Evolutionary conservation across 1,284 basidiomycete species (phyloP).

Genomic region (Ceratobasidium sp.): DNA sequence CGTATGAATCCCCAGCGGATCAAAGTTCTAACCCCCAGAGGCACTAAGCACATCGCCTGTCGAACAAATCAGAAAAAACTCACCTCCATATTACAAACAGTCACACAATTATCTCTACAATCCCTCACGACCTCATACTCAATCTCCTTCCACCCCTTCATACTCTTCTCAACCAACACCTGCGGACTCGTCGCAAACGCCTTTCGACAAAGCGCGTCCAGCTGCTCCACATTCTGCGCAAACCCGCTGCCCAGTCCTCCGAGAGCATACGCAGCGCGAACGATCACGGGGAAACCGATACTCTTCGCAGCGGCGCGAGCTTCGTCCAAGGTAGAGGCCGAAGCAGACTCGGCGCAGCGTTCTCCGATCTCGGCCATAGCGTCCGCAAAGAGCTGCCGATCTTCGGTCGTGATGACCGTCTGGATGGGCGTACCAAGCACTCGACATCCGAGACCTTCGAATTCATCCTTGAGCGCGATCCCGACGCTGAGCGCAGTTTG

Average conservation of each 20-base stretch:
- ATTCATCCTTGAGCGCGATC: conserved; percentile 97
- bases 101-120: conserved; percentile 97
- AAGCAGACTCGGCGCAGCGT: conserved; percentile 90
- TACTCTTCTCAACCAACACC: conserved; percentile 97
- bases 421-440: conserved; percentile 98
- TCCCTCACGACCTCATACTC: conserved; percentile 99
- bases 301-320: conserved; percentile 84
- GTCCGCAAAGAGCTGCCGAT: conserved; percentile 92
- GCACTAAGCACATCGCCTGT: background rate
- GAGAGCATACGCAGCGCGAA: conserved; percentile 95
- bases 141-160: conserved; percentile 99
- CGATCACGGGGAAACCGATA: conserved; percentile 98
- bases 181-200: conserved; percentile 98
- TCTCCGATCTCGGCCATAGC: conserved; percentile 99
- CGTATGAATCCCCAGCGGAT: conserved; percentile 98
- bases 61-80: conserved; percentile 53
- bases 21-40: conserved; percentile 87
- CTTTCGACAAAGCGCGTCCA: conserved; percentile 89
- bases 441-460: conserved; percentile 86
- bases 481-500: conserved; percentile 98
- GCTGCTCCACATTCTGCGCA: conserved; percentile 89
- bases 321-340: conserved; percentile 88
- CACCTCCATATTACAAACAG: conserved; percentile 99
- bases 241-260: conserved; percentile 97
- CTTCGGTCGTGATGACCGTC: conserved; percentile 97